Conservation (phyloP, 306 rosid genomes). For the Casuarina equisetifolia region DNA sequence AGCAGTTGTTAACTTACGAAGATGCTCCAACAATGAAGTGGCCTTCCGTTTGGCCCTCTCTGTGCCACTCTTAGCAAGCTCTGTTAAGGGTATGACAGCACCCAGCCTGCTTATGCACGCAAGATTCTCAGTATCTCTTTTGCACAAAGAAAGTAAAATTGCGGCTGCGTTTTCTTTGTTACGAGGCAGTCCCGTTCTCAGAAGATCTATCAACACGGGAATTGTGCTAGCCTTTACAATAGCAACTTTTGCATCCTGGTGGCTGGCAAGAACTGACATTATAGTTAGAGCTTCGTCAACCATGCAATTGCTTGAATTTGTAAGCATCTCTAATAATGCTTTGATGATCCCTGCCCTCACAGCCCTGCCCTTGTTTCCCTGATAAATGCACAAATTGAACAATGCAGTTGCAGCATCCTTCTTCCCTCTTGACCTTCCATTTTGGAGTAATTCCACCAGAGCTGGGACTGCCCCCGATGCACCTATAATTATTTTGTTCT, state of each 20-base stretch:
- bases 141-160: conserved; percentile 83
- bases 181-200: conserved; percentile 82
- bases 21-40: conserved; percentile 83
- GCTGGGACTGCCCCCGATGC: conserved; percentile 94
- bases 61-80: conserved; percentile 73
- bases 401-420: conserved; percentile 94
- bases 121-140: conserved; percentile 75
- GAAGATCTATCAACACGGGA: conserved; percentile 84
- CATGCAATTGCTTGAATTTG: conserved; percentile 77
- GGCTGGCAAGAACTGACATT: conserved; percentile 91
- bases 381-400: conserved; percentile 91
- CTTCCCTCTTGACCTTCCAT: conserved; percentile 86
- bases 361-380: conserved; percentile 95
- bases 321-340: conserved; percentile 80
- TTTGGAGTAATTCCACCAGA: conserved; percentile 81
- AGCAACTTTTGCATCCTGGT: conserved; percentile 83
- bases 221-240: conserved; percentile 83
- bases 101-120: conserved; percentile 85
- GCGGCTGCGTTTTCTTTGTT: conserved; percentile 88
- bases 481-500: conserved; percentile 90
- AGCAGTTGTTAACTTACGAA: conserved; percentile 60
- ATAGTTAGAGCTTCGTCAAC: conserved; percentile 87
- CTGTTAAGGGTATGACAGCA: conserved; percentile 78
- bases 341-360: conserved; percentile 73
- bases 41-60: conserved; percentile 96